phyloP scores from a whole-genome alignment of 331 rosid genomes.

The Malus hybrid region DNA sequence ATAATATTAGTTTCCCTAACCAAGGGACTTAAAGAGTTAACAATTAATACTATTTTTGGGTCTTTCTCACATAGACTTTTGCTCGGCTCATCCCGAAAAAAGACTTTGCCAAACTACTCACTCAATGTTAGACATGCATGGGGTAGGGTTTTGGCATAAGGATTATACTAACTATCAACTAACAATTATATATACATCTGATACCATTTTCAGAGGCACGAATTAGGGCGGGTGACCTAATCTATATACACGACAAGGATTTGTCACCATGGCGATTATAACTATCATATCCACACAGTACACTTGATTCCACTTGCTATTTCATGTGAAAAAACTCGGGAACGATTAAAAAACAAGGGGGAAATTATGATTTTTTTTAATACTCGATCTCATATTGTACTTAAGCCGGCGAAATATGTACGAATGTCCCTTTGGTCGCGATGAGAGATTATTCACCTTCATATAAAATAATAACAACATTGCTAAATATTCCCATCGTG shows the following conservation, averaged over 20 bases:
- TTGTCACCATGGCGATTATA: constrained; percentile 3
- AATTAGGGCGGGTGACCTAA: constrained; percentile 57
- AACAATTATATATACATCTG: neutral
- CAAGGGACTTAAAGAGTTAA: constrained; percentile 35
- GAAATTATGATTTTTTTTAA: neutral
- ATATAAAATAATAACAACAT: too few species aligned
- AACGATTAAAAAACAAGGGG: neutral
- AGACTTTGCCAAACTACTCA: constrained; percentile 16
- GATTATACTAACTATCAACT: neutral
- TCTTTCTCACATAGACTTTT: constrained; percentile 35
- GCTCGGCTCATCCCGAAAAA: too few species aligned
- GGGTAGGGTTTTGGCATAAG: constrained; percentile 19
- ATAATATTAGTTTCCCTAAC: constrained; percentile 60
- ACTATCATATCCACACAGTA: neutral
- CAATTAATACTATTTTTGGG: constrained; percentile 7
- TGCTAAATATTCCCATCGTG: too few species aligned
- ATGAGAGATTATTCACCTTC: too few species aligned
- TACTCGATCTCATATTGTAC: too few species aligned
- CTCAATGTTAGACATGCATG: constrained; percentile 26
- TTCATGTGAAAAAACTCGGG: too few species aligned
- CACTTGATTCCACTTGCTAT: neutral
- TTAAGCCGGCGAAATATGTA: too few species aligned
- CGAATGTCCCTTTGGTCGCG: too few species aligned
- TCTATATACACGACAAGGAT: constrained; percentile 6
- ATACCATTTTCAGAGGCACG: constrained; percentile 15